Evolutionary conservation across 768 basidiomycete species (phyloP), one percentile per base, ranked within the genome.

Genomic region (Clitopilus passeckerianus): DNA sequence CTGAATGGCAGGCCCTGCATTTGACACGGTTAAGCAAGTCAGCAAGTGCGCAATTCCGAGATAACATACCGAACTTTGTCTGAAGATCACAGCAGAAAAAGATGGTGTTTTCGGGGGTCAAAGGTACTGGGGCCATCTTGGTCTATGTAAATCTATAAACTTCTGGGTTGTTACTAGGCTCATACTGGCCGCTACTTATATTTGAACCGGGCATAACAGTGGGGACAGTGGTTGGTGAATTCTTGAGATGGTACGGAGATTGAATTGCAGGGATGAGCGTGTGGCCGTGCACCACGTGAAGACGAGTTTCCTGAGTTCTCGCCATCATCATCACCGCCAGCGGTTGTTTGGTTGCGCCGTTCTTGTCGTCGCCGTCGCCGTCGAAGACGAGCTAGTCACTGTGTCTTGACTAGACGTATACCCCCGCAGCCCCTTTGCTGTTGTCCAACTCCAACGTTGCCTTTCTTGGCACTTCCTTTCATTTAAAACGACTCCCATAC

Each of bases 41-140:
- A 59, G 34, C 43, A 30, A 33, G 57, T 22, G 37, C 16, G 44
- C 30, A 6, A 43, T 46, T 16, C 8, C 0, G n/a, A 34, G 24
- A 43, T 46, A n/a, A 56, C 85, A 62, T 64, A 92, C 91, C 75
- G 73, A 93, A 89, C 62, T 83, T 81, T 7, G 81, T 77, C 73
- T 95, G 94, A 1, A 95, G 72, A 70, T 96, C 95, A 70, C 94
- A 97, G 24, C 93, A 74, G 59, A 95, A 82, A 76, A 96, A 84
- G 53, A 89, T 41, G 70, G 86, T 73, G 63, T 72, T 61, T 65
- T 71, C 72, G 35, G 70, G 75, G 64, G 58, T 67, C 72, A 54
- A 59, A 43, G 30, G 43, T 53, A 59, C 54, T 59, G 57, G 60
- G 53, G 57, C 43, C 54, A 58, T 54, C 55, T 57, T 62, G 61